Percentiles rank a stretch among this genome's conserved stretches.
Conservation (phyloP, 495 filamentous ascomycete genomes). For the Amniculicola lignicola region DNA sequence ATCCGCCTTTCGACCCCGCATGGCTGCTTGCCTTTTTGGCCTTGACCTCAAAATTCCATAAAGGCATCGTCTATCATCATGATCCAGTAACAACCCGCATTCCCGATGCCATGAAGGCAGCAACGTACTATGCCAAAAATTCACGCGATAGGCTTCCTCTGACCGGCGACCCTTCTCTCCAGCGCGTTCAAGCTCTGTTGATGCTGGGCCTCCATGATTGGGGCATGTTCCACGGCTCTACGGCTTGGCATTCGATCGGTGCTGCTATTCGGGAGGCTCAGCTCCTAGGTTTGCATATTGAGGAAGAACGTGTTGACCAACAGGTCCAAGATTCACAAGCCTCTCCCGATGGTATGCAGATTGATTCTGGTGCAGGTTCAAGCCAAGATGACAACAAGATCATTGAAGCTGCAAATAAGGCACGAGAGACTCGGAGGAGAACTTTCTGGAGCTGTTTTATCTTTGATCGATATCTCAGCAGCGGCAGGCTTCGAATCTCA, state of each 20-base stretch:
- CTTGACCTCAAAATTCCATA: slow-evolving; percentile 75
- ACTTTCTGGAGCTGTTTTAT: slow-evolving; percentile 87
- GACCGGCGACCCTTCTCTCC: slow-evolving; percentile 58
- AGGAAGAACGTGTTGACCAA: slow-evolving; percentile 52
- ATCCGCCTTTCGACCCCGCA: slow-evolving; percentile 53
- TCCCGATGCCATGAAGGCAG: slow-evolving; percentile 63
- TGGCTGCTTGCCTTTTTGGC: slow-evolving; percentile 75
- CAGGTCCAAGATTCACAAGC: no score
- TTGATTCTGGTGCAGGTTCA: no score
- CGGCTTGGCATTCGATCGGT: slow-evolving; percentile 76
- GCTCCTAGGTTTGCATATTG: slow-evolving; percentile 66
- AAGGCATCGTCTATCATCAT: slow-evolving; percentile 61
- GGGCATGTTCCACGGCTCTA: slow-evolving; percentile 72
- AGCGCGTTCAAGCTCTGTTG: slow-evolving; percentile 70
- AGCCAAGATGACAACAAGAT: no score
- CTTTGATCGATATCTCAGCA: slow-evolving; percentile 74
- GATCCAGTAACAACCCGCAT: slow-evolving; percentile 50
- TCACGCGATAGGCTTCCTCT: slow-evolving; percentile 57
- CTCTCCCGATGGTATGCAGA: no score
- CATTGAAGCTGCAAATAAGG: no score
- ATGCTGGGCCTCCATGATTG: slow-evolving; percentile 86
- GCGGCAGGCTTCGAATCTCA: slow-evolving; percentile 69
- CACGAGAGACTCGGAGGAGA: slow-evolving; percentile 35
- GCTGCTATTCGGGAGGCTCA: slow-evolving; percentile 73
- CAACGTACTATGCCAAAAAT: slow-evolving; percentile 75